These are phyloP conservation scores for Kodamaea alishanica DNA, from an alignment of 1,139 yeast species.

Conservation along the genomic window DNA sequence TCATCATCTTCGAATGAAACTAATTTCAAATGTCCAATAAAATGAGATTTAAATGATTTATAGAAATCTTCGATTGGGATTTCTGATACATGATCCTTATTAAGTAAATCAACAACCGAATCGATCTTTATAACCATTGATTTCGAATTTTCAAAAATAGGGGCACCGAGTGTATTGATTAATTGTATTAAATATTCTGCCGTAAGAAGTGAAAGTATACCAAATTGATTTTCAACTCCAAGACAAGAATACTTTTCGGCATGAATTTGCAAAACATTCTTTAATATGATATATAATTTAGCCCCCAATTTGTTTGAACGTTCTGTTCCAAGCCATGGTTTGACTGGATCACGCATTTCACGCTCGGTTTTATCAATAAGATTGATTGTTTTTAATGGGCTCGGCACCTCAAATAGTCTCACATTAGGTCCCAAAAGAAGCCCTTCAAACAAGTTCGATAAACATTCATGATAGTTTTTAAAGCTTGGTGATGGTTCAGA, in stretches of 20 bases:
- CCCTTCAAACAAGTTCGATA: slow-evolving; percentile 7
- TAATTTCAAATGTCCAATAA: slow-evolving; percentile 4
- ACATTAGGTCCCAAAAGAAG: slow-evolving; percentile 19
- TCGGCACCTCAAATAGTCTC: slow-evolving; percentile 9
- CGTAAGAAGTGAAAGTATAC: not conserved
- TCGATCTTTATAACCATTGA: slow-evolving; percentile 7
- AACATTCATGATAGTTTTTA: slow-evolving; percentile 1
- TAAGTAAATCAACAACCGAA: slow-evolving; percentile 6
- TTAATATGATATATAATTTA: slow-evolving; percentile 17
- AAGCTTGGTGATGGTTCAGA: not conserved
- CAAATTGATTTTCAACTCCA: not conserved
- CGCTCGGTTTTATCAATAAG: slow-evolving; percentile 12
- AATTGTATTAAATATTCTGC: slow-evolving; percentile 1
- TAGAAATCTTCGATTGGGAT: not conserved
- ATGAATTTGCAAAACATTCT: slow-evolving; percentile 11
- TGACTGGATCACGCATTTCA: slow-evolving; percentile 5
- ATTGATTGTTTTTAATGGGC: slow-evolving; percentile 10
- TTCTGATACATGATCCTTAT: not conserved
- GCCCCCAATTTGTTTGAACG: slow-evolving; percentile 11
- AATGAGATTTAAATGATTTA: slow-evolving; percentile 1
- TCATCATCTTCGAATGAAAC: slow-evolving; percentile 1
- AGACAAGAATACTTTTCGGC: no score
- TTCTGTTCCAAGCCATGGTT: slow-evolving; percentile 2
- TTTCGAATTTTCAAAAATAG: slow-evolving; percentile 3
- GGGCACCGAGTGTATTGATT: not conserved